Conservation (phyloP, 495 filamentous ascomycete genomes). For the Aspergillus hancockii region DNA sequence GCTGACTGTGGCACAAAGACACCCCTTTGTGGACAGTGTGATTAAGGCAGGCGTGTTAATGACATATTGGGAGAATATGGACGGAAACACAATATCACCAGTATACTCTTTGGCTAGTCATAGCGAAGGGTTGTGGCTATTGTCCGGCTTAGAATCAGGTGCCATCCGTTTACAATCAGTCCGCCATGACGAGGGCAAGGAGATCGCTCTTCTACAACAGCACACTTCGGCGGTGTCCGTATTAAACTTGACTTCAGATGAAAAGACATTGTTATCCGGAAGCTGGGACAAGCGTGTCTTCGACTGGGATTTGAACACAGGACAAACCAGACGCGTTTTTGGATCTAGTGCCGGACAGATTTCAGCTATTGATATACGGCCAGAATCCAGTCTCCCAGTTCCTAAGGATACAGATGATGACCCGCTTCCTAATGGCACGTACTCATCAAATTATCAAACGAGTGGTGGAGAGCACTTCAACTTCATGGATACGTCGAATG, state of each 20-base stretch:
- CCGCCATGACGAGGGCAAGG: conserved; percentile 92
- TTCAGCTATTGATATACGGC: conserved; percentile 81
- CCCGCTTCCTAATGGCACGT: conserved; percentile 62
- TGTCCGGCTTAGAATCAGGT: conserved; percentile 87
- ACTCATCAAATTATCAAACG: conserved; percentile 57
- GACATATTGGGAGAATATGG: conserved; percentile 94
- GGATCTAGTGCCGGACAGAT: conserved; percentile 80
- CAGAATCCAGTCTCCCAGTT: conserved; percentile 71
- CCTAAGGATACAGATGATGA: conserved; percentile 68
- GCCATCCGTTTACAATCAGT: conserved; percentile 92
- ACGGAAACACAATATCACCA: conserved; percentile 64
- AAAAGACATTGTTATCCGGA: conserved; percentile 85
- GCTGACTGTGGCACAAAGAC: conserved; percentile 91
- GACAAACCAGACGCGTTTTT: conserved; percentile 72
- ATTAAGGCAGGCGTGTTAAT: conserved; percentile 89
- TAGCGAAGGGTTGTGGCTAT: conserved; percentile 83
- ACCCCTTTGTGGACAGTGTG: conserved; percentile 97
- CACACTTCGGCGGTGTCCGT: conserved; percentile 94
- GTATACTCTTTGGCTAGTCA: conserved; percentile 95
- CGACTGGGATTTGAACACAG: conserved; percentile 95
- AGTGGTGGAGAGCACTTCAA: conserved; percentile 45
- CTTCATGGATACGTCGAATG: conserved; percentile 48
- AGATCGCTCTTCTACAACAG: conserved; percentile 74
- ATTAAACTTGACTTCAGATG: conserved; percentile 77
- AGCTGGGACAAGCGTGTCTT: conserved; percentile 94